Conservation (phyloP, 768 basidiomycete species). For the Stropharia rugosoannulata region DNA sequence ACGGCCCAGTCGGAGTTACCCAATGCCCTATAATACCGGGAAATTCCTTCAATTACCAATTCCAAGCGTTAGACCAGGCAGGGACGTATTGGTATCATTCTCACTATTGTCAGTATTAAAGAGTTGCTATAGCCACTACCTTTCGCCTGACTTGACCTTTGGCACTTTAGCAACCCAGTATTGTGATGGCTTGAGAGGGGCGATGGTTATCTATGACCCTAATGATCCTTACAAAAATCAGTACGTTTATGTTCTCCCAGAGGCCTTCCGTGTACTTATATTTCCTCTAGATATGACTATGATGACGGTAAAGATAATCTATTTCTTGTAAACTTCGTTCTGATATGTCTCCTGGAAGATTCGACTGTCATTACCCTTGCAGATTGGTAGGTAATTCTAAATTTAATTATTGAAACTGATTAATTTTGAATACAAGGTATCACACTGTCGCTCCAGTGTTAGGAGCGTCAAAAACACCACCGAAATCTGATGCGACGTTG, state of each 20-base stretch:
- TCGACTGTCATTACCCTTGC: conserved; percentile 45
- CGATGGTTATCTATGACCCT: conserved; percentile 21
- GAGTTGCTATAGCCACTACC: conserved; percentile 8
- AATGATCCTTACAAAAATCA: conserved; percentile 19
- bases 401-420: background rate
- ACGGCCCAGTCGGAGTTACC: conserved; percentile 36
- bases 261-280: background rate
- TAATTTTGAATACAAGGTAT: conserved; percentile 14
- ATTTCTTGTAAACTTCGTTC: background rate
- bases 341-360: conserved; percentile 17
- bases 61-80: conserved; percentile 28
- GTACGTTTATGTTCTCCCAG: conserved; percentile 1
- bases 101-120: conserved; percentile 25
- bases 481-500: conserved; percentile 27
- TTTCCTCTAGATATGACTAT: conserved; percentile 23
- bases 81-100: conserved; percentile 45
- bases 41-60: conserved; percentile 28
- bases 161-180: conserved; percentile 39
- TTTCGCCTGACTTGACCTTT: background rate
- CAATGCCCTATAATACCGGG: conserved; percentile 40
- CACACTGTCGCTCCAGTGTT: conserved; percentile 16
- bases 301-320: conserved; percentile 33
- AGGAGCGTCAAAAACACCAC: conserved; percentile 15
- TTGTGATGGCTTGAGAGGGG: conserved; percentile 53
- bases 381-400: conserved; percentile 35